A percentile compares a stretch with the other conserved stretches of the same genome.
phyloP scores from a whole-genome alignment of 2,329 filamentous ascomycete species.

The Fusarium poae region DNA sequence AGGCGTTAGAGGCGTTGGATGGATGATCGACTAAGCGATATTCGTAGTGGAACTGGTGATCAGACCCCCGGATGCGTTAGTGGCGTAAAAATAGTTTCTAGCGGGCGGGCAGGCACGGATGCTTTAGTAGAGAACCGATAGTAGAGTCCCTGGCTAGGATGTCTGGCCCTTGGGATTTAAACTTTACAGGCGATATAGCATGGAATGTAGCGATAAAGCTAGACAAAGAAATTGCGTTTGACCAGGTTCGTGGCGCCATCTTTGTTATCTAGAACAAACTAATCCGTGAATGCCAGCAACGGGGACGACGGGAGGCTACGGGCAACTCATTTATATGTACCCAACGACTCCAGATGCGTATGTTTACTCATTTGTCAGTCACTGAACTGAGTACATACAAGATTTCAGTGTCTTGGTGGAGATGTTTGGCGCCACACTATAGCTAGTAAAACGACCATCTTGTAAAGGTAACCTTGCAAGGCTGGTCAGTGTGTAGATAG shows the following conservation, averaged over 20 bases:
- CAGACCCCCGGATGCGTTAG: conserved; percentile 14
- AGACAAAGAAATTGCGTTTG: background rate
- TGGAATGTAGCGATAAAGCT: background rate
- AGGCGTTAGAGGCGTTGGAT: conserved; percentile 5
- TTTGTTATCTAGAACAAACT: background rate
- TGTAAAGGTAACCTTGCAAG: background rate
- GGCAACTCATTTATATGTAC: too few relatives aligned
- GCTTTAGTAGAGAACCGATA: background rate
- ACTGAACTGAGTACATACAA: too few relatives aligned
- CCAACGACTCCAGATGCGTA: too few relatives aligned
- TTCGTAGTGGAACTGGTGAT: background rate
- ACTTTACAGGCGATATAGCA: background rate
- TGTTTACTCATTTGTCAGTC: too few relatives aligned
- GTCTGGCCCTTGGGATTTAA: background rate
- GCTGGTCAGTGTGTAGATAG: background rate
- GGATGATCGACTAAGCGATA: background rate
- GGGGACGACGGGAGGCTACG: background rate
- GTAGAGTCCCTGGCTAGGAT: background rate
- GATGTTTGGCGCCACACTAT: background rate
- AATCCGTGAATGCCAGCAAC: background rate
- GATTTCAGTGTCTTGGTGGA: background rate
- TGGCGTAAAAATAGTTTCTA: background rate
- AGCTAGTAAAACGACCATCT: background rate
- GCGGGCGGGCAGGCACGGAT: background rate
- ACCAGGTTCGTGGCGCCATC: background rate